Evolutionary conservation across 805 yeast genomes (phyloP).

Genomic region (Candida argentea): DNA sequence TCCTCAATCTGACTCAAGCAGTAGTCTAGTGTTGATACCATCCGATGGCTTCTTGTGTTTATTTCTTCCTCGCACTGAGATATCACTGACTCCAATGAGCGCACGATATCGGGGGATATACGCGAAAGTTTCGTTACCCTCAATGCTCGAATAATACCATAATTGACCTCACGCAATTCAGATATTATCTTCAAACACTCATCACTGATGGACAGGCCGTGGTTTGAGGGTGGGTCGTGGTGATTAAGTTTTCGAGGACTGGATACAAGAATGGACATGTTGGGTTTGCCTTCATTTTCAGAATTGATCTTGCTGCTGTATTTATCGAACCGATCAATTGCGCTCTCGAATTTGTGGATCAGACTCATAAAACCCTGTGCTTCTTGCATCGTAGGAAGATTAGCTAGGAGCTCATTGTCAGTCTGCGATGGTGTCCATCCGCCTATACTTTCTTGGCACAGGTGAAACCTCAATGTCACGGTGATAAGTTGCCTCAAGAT

Average conservation of each 20-base stretch:
- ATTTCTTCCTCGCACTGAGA: constrained; percentile 18
- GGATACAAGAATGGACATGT: no score
- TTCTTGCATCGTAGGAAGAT: constrained; percentile 20
- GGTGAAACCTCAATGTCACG: no score
- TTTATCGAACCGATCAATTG: constrained; percentile 13
- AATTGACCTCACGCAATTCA: constrained; percentile 25
- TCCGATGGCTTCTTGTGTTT: constrained; percentile 11
- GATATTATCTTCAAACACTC: constrained; percentile 9
- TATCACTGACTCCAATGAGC: constrained; percentile 14
- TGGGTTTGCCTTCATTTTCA: no score
- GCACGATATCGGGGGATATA: constrained; percentile 20
- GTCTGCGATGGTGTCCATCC: no score
- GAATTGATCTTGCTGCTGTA: constrained; percentile 4
- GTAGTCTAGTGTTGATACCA: constrained; percentile 13
- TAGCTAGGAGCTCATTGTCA: constrained; percentile 8
- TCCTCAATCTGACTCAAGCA: constrained; percentile 17
- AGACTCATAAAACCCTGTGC: constrained; percentile 21
- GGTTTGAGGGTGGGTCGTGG: constrained; percentile 1
- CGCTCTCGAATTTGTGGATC: constrained; percentile 21
- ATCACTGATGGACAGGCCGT: no score
- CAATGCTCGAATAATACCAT: constrained; percentile 25
- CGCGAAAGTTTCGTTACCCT: constrained; percentile 27
- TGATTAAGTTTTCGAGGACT: constrained; percentile 15
- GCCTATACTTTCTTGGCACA: no score
- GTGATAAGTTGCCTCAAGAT: no score